These are phyloP conservation scores for Raffaelea albimanens DNA, from an alignment of 2,329 filamentous ascomycete species.

Conservation along the genomic window DNA sequence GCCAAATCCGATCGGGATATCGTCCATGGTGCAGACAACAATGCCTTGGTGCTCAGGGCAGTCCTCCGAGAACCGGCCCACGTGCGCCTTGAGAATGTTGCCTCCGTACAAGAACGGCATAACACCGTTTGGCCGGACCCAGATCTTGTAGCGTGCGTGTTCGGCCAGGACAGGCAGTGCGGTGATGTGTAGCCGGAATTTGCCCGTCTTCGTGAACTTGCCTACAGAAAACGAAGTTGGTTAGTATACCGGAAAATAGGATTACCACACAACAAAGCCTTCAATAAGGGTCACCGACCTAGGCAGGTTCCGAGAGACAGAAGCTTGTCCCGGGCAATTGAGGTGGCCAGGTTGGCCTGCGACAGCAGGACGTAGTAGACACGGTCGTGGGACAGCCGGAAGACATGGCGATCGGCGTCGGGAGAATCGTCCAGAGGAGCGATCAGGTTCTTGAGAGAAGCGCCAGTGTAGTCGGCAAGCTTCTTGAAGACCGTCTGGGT, in stretches of 20 bases:
- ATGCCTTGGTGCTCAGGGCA: constrained; percentile 89
- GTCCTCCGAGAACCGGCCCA: constrained; percentile 81
- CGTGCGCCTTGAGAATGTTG: constrained; percentile 63
- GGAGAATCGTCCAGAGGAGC: constrained; percentile 59
- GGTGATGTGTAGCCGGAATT: constrained; percentile 91
- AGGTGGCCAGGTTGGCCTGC: constrained; percentile 84
- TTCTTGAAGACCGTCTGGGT: constrained; percentile 69
- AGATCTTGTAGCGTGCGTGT: constrained; percentile 92
- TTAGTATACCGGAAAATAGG: neutral
- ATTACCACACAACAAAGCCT: too few relatives aligned
- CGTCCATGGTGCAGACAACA: constrained; percentile 84
- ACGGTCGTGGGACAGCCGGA: constrained; percentile 64
- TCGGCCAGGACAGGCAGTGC: constrained; percentile 76
- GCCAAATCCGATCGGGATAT: constrained; percentile 88
- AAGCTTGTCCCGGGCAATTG: constrained; percentile 70
- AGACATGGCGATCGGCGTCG: constrained; percentile 71
- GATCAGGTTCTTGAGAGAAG: constrained; percentile 76
- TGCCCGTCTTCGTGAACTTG: constrained; percentile 94
- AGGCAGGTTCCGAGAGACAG: constrained; percentile 84
- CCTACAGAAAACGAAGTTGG: constrained; percentile 33
- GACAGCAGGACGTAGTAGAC: constrained; percentile 90
- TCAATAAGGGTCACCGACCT: constrained; percentile 28
- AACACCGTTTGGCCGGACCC: constrained; percentile 91
- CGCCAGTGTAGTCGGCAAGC: constrained; percentile 86
- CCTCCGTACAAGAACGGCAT: constrained; percentile 97